Evolutionary conservation across 2,329 filamentous ascomycete genomes (phyloP), one percentile per base, ranked within the genome.

Genomic region (Xylaria polymorpha): DNA sequence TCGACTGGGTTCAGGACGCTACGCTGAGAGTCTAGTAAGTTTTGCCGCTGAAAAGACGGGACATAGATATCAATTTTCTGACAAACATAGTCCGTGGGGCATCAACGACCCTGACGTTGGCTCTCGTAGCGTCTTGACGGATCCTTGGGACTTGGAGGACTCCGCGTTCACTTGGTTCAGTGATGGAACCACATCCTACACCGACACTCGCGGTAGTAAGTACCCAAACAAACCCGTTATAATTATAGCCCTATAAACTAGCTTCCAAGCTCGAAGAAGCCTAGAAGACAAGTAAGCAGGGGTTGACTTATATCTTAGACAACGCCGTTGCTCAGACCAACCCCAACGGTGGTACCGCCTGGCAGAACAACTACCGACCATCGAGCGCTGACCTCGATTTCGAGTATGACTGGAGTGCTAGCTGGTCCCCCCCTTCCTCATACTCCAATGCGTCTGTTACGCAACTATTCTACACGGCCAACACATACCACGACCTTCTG

Each of bases 391-490:
- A 73, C 12, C 79, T 83, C 22, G 78, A 81, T 60, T 90, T 89
- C 60, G 78, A 83, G 73, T 87, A 84, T 72, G 72, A 77, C n/a
- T 86, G 81, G 75, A 77, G 78, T 18, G 72, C 77, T 1, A 74
- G 71, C 55, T 72, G 76, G 53, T 75, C 80, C 1, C 71, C 81
- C 43, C 81, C 81, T 1, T 74, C 74, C 20, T 71, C 70, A 1
- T 90, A 89, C 76, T 77, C 80, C 4, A 84, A 89, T 56, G 86
- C 86, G 1, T 87, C 87, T 0, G 80, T 87, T 61, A 84, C 86
- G 0, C 88, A 90, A 77, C 82, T 89, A 5, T 90, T 88, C 79
- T 90, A 90, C 80, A 88, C 86, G 0, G 81, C 83, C 41, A 89
- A 90, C 80, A 82, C 80, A 41, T 89, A 86, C 77, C 88, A 90